Evolutionary conservation across 495 filamentous ascomycete genomes (phyloP).

Genomic region (Rhypophila decipiens): DNA sequence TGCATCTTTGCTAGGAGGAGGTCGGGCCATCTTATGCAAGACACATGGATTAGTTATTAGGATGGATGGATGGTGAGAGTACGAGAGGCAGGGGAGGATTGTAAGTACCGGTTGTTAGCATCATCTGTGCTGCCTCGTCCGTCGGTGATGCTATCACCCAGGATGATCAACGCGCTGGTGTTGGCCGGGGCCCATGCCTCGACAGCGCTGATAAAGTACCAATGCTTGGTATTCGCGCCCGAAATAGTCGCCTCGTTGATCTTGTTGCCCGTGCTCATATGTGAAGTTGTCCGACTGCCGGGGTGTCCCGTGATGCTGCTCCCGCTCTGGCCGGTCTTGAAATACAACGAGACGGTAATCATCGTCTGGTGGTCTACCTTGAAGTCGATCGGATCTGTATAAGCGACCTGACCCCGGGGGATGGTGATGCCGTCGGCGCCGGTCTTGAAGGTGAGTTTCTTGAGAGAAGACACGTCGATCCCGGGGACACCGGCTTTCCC

Average conservation of each 20-base stretch:
- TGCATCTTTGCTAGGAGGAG: conserved; percentile 52
- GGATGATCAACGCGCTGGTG: conserved; percentile 47
- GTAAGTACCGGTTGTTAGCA: conserved; percentile 55
- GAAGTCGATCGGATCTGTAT: conserved; percentile 60
- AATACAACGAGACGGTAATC: conserved; percentile 55
- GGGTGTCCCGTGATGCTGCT: conserved; percentile 59
- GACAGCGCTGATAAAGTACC: conserved; percentile 57
- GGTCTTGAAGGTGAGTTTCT: conserved; percentile 53
- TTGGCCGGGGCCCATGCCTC: conserved; percentile 49
- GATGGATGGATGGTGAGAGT: not conserved
- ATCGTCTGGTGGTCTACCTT: conserved; percentile 39
- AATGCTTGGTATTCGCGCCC: conserved; percentile 39
- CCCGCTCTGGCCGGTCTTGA: conserved; percentile 48
- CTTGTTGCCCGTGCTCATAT: conserved; percentile 49
- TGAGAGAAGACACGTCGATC: conserved; percentile 46
- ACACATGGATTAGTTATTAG: not conserved
- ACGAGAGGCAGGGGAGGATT: conserved; percentile 1
- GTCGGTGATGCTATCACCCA: conserved; percentile 73
- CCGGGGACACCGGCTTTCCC: conserved; percentile 44
- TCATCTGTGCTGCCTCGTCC: conserved; percentile 60
- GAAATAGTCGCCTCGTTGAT: conserved; percentile 41
- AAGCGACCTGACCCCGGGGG: conserved; percentile 49
- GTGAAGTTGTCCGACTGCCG: conserved; percentile 60
- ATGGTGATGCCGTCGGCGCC: conserved; percentile 44
- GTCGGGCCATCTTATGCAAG: conserved; percentile 58